Evolutionary conservation across 2,329 filamentous ascomycete genomes (phyloP), one percentile per base, ranked within the genome.

Genomic region (Aspergillus sergii): DNA sequence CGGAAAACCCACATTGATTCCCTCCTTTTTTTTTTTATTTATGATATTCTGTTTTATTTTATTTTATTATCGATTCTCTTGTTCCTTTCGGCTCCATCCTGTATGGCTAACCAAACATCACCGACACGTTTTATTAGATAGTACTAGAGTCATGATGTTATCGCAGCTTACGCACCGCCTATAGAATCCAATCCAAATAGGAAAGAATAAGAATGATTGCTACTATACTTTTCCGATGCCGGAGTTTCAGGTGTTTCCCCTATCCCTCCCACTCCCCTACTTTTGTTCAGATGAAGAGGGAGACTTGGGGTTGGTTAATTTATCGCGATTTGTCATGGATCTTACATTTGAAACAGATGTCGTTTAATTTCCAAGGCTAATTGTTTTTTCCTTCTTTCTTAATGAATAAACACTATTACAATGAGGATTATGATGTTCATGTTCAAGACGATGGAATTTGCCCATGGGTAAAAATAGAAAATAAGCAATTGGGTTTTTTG

Each of bases 241-340:
- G 65, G 68, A 68, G 66, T 65, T 66, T 69, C 64, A 67, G 61
- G 46, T 53, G 60, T 59, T 59, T 61, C 58, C 51, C 53, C 58
- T 65, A 46, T 16, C 12, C 43, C 45, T 26, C 45, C 45, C 12
- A 45, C 48, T 57, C 61, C 59, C 61, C 63, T 69, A 61, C 57
- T 50, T 59, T 16, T 32, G 16, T 21, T 59, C 45, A 57, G 21
- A 43, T 60, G 34, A 34, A 32, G 48, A 32, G 48, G 39, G 48
- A 30, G 48, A 12, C 28, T 51, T 51, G 26, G 48, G 10, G 26
- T 32, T 57, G 19, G 19, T 54, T 50, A 53, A 45, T 55, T 55
- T 55, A 21, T 26, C 21, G 32, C 21, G 34, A 39, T 39, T 55
- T 41, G 32, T 55, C 32, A 55, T 14, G 34, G 23, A 36, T 19